Percentiles rank a stretch among this genome's conserved stretches.
Conservation (phyloP, 345 rosid species). For the Clarkia xantiana region DNA sequence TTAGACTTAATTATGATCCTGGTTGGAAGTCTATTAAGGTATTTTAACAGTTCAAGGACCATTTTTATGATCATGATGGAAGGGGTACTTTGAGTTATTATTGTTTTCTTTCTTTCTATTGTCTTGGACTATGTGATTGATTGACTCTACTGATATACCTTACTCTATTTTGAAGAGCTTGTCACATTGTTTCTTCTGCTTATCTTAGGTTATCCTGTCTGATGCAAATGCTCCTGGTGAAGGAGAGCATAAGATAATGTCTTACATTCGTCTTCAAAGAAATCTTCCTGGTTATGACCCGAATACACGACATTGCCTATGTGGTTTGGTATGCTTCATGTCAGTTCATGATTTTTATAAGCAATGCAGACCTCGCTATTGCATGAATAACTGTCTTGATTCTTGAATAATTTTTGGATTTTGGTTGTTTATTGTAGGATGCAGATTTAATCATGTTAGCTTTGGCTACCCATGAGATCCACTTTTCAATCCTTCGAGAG, state of each 20-base stretch:
- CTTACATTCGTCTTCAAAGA: constrained; percentile 79
- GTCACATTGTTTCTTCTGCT: constrained; percentile 12
- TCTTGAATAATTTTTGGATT: constrained; percentile 6
- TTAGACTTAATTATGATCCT: constrained; percentile 74
- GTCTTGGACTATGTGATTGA: too few relatives aligned
- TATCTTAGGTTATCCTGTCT: constrained; percentile 75
- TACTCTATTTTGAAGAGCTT: too few relatives aligned
- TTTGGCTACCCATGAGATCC: constrained; percentile 89
- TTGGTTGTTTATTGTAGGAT: constrained; percentile 41
- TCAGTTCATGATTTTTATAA: too few relatives aligned
- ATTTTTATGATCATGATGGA: background rate
- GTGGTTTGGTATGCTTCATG: constrained; percentile 74
- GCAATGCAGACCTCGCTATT: too few relatives aligned
- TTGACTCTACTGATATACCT: too few relatives aligned
- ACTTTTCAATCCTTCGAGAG: constrained; percentile 95
- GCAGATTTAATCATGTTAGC: constrained; percentile 97
- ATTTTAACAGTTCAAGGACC: constrained; percentile 1
- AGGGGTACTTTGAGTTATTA: too few relatives aligned
- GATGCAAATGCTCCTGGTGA: constrained; percentile 99
- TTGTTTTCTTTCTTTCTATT: too few relatives aligned
- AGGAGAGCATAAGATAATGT: constrained; percentile 96
- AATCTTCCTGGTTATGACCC: constrained; percentile 85
- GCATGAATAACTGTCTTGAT: too few relatives aligned
- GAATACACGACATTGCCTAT: constrained; percentile 87
- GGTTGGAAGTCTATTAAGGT: constrained; percentile 95